phyloP scores from a whole-genome alignment of 106 monocot species.

The Gastrodia elata region DNA sequence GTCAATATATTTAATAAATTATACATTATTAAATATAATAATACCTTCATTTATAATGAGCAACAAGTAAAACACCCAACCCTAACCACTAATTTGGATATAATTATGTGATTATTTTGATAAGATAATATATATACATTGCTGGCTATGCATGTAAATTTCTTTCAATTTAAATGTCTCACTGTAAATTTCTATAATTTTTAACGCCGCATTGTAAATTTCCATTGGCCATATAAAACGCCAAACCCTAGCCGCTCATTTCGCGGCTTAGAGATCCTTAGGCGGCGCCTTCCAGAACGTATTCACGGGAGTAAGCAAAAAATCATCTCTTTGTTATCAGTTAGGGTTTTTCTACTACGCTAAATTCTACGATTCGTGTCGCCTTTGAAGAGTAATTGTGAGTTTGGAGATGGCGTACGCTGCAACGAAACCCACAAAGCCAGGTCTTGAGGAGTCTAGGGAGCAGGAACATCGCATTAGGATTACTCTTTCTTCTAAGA shows the following conservation, averaged over 20 bases:
- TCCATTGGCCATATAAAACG: too few relatives aligned
- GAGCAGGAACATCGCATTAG: slow-evolving; percentile 67
- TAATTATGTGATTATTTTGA: too few relatives aligned
- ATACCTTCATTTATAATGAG: too few relatives aligned
- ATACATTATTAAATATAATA: too few relatives aligned
- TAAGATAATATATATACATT: too few relatives aligned
- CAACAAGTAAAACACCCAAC: too few relatives aligned
- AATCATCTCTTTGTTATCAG: background rate
- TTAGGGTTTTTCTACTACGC: background rate
- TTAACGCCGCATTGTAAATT: too few relatives aligned
- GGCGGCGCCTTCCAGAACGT: background rate
- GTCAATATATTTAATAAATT: too few relatives aligned
- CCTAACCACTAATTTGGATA: too few relatives aligned
- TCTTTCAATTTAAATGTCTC: too few relatives aligned
- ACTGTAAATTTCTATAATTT: too few relatives aligned
- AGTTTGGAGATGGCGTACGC: slow-evolving; percentile 35
- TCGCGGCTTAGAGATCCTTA: background rate
- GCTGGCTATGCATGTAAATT: too few relatives aligned
- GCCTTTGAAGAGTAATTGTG: background rate
- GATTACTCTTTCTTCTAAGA: slow-evolving; percentile 81
- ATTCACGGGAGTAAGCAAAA: background rate
- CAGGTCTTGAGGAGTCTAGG: slow-evolving; percentile 51
- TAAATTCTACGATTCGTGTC: background rate
- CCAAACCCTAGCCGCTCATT: background rate
- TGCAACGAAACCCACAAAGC: slow-evolving; percentile 56